phyloP scores from a whole-genome alignment of 2,329 filamentous ascomycete species.

The Conoideocrella luteorostrata region DNA sequence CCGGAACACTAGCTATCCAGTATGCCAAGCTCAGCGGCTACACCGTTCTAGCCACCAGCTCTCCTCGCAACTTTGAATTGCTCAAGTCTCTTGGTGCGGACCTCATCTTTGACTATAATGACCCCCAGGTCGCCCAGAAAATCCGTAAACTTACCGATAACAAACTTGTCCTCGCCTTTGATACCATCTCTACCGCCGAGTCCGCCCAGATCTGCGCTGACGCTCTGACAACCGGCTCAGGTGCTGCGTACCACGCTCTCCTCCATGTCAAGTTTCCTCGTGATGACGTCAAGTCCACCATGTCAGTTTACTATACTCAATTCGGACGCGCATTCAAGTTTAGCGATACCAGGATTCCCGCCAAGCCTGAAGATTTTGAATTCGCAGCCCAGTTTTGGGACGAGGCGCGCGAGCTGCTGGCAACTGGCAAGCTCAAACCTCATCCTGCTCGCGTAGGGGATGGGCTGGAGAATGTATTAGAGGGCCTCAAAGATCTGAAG shows the following conservation, averaged over 20 bases:
- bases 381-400: conserved; percentile 33
- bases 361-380: conserved; percentile 22
- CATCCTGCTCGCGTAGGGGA: conserved; percentile 24
- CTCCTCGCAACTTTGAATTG: conserved; percentile 30
- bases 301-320: conserved; percentile 34
- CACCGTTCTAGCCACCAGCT: conserved; percentile 32
- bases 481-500: conserved; percentile 26
- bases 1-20: conserved; percentile 45
- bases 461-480: conserved; percentile 29
- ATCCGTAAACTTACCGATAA: no score
- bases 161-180: conserved; percentile 25
- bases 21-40: conserved; percentile 35
- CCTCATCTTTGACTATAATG: conserved; percentile 40
- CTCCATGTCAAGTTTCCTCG: conserved; percentile 10
- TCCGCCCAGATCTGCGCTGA: conserved; percentile 30
- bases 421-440: conserved; percentile 28
- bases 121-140: no score
- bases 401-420: conserved; percentile 25
- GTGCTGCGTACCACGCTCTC: neutral
- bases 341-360: conserved; percentile 16
- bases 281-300: conserved; percentile 29
- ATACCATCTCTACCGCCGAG: conserved; percentile 22
- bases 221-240: conserved; percentile 12
- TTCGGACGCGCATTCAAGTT: conserved; percentile 29
- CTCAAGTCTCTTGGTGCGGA: conserved; percentile 37